These are phyloP conservation scores for Colletotrichum ledebouriae DNA, from an alignment of 2,329 filamentous ascomycete genomes.

Conservation along the genomic window DNA sequence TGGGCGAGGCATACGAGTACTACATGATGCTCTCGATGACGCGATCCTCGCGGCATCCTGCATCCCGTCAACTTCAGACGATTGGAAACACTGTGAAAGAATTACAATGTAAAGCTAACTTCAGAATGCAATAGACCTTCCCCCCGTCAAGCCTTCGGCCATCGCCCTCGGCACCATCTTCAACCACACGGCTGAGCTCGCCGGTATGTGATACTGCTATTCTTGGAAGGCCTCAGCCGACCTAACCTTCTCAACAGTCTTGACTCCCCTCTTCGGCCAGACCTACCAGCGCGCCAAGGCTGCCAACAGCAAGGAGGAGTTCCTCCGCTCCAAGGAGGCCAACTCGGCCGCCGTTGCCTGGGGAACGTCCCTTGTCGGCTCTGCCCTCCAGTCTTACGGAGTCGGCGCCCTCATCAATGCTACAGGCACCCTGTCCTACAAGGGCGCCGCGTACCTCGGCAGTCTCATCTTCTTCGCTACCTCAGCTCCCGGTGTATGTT, in stretches of 20 bases:
- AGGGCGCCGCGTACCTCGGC: slow-evolving; percentile 95
- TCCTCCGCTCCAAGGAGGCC: slow-evolving; percentile 93
- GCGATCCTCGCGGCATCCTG: not conserved
- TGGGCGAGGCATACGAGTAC: not conserved
- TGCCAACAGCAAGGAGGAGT: slow-evolving; percentile 96
- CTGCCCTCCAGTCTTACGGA: slow-evolving; percentile 89
- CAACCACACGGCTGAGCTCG: slow-evolving; percentile 92
- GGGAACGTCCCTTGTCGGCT: slow-evolving; percentile 91
- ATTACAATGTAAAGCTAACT: not conserved
- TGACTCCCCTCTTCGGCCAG: slow-evolving; percentile 91
- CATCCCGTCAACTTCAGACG: not conserved
- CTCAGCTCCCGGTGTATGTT: slow-evolving; percentile 82
- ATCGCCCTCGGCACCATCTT: slow-evolving; percentile 96
- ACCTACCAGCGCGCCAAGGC: slow-evolving; percentile 93
- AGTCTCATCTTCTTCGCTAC: slow-evolving; percentile 92
- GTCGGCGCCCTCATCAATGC: slow-evolving; percentile 93
- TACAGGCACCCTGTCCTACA: slow-evolving; percentile 94
- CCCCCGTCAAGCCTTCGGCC: slow-evolving; percentile 94
- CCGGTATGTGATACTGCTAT: slow-evolving; percentile 54
- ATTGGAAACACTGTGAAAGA: no score
- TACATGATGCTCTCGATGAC: not conserved
- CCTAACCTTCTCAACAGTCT: slow-evolving; percentile 61
- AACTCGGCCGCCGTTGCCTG: slow-evolving; percentile 88
- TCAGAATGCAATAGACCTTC: slow-evolving; percentile 63
- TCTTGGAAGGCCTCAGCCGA: slow-evolving; percentile 15